Base-by-base conservation (phyloP, 2,329 filamentous ascomycete genomes). In the Verticillium albo-atrum region DNA sequence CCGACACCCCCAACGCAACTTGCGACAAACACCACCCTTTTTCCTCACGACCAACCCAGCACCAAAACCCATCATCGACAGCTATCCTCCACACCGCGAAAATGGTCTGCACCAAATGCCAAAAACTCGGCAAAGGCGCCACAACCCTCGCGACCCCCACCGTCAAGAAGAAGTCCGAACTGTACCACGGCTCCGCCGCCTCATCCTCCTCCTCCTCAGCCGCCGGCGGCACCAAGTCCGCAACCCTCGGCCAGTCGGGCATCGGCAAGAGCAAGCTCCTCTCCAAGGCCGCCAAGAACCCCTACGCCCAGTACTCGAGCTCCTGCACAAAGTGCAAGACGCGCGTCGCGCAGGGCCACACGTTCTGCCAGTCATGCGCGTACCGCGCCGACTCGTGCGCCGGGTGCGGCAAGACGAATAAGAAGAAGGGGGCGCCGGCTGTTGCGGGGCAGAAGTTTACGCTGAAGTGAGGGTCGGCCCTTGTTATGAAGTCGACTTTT, bases 101-200 rank as follows among this genome's bases (percentile, higher is more conserved):
- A 55, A 87, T 88, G 86, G 86, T 89, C 60, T 89, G 86, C 76
- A 72, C 79, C 63, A 88, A 85, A 74, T 89, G 86, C 66, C 79
- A 86, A 66, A 87, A 86, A 71, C 79, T 83, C 57, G 74, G 81
- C 58, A 85, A 85, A 71, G 75, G 79, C 57, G 88, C 85, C 15
- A 78, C 82, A 14, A 67, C 65, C 20, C 80, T 89, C 59, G 85
- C 83, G 62, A 89, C 86, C 0, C 86, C 86, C 0, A 82, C 79
- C 28, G 85, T 89, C 62, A 89, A 88, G 73, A 86, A 85, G 74
- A 88, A 86, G 77, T 84, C 73, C 68, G 86, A 89, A 57, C 85
- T 88, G 75, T 88, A 88, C 71, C 82, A 85, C 67, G 85, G 85
- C 54, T 88, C 85, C 2, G 73, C 83, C 1, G 76, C 75, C 52